A percentile compares a stretch with the other conserved stretches of the same genome.
phyloP scores from a whole-genome alignment of 2,329 filamentous ascomycete species.

The Hypoxylon sp. region DNA sequence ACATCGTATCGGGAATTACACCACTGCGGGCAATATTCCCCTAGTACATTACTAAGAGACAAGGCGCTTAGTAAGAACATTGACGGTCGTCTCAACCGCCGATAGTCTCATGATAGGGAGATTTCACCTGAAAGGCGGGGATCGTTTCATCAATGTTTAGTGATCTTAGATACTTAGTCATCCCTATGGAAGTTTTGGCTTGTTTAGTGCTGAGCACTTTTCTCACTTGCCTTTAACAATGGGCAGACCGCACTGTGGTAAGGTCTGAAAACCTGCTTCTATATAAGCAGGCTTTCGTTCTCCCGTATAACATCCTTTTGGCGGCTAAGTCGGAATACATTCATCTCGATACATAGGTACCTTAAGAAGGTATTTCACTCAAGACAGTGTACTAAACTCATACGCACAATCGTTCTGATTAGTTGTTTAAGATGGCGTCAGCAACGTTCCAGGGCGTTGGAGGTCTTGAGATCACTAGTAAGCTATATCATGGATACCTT shows the following conservation, averaged over 20 bases:
- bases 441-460: conserved; percentile 5
- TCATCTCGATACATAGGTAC: no score
- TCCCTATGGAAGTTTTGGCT: neutral
- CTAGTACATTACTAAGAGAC: neutral
- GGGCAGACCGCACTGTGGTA: neutral
- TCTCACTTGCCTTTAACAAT: neutral
- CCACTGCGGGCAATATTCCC: neutral
- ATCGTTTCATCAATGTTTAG: neutral
- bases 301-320: neutral
- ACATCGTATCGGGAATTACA: neutral
- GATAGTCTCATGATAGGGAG: neutral
- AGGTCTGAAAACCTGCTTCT: neutral
- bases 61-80: neutral
- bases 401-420: neutral
- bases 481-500: neutral
- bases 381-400: neutral
- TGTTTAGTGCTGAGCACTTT: neutral
- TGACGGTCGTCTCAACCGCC: neutral
- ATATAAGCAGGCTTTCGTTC: neutral
- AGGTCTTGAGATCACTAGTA: conserved; percentile 7
- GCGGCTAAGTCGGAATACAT: no score
- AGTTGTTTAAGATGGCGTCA: conserved; percentile 5
- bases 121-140: neutral
- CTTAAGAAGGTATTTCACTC: no score
- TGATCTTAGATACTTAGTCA: neutral